Conservation (phyloP, 2,329 filamentous ascomycete genomes). For the Macrophomina pseudophaseolina region DNA sequence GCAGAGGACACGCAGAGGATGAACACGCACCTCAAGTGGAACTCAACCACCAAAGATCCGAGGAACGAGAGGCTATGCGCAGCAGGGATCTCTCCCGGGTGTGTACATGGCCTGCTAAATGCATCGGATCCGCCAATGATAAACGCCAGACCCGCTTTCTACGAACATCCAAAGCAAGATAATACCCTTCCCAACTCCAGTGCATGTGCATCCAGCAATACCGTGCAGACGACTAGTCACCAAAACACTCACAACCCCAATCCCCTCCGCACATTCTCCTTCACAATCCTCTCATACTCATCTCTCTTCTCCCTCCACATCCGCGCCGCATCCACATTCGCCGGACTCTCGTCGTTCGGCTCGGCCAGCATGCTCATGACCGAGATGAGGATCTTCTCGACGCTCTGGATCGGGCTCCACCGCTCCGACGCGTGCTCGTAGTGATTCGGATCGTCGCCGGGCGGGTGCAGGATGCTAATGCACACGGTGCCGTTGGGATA, state of each 20-base stretch:
- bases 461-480: slow-evolving; percentile 95
- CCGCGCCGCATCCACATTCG: slow-evolving; percentile 91
- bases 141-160: slow-evolving; percentile 15
- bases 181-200: not conserved
- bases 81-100: not conserved
- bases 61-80: not conserved
- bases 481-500: slow-evolving; percentile 87
- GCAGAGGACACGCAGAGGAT: too few species aligned
- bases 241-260: slow-evolving; percentile 34
- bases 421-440: slow-evolving; percentile 91
- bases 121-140: not conserved
- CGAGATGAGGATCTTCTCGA: slow-evolving; percentile 89
- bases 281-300: slow-evolving; percentile 79
- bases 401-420: slow-evolving; percentile 93
- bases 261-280: slow-evolving; percentile 57
- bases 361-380: slow-evolving; percentile 91
- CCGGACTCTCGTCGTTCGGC: slow-evolving; percentile 94
- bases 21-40: too few species aligned
- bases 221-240: not conserved
- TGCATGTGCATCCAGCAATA: not conserved
- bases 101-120: not conserved
- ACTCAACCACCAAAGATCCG: not conserved
- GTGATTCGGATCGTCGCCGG: slow-evolving; percentile 90
- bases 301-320: slow-evolving; percentile 80
- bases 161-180: not conserved